These are phyloP conservation scores for Arthrobotrys megalospora DNA, from an alignment of 2,329 filamentous ascomycete genomes.

Conservation along the genomic window DNA sequence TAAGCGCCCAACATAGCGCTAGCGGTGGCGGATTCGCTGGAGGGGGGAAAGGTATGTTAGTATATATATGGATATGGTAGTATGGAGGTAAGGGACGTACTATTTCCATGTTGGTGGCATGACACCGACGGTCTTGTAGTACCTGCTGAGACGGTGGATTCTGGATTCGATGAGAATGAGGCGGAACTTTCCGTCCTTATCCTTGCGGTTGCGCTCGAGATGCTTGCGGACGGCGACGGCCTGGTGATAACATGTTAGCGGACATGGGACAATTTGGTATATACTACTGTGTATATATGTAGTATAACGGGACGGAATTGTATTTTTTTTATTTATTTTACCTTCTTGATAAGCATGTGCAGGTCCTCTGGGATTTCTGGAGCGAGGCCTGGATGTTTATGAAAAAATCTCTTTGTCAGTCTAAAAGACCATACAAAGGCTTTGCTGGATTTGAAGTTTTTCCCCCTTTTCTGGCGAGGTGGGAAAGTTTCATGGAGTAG, in stretches of 20 bases:
- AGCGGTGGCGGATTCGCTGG: conserved; percentile 59
- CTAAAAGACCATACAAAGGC: conserved; percentile 89
- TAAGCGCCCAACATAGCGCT: conserved; percentile 56
- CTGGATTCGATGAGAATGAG: conserved; percentile 99
- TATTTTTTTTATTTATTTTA: conserved; percentile 68
- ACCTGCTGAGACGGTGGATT: conserved; percentile 99
- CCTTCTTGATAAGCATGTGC: conserved; percentile 99
- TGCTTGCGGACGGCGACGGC: conserved; percentile 99
- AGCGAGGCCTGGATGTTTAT: conserved; percentile 88
- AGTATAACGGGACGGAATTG: not conserved
- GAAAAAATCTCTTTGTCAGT: conserved; percentile 89
- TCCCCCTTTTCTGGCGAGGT: not conserved
- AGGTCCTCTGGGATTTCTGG: conserved; percentile 99
- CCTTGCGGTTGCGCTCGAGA: conserved; percentile 99
- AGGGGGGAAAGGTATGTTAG: conserved; percentile 10
- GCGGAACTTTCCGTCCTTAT: conserved; percentile 99
- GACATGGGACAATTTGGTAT: no score
- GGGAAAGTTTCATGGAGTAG: conserved; percentile 61
- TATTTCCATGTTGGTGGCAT: conserved; percentile 69
- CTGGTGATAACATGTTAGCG: conserved; percentile 69
- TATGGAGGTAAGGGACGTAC: conserved; percentile 27
- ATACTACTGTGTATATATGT: no score
- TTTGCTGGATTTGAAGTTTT: conserved; percentile 67
- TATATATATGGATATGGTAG: not conserved
- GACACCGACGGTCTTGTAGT: conserved; percentile 96